Conservation (phyloP, 352 stramenopile species). For the Halophytophthora polymorphica region DNA sequence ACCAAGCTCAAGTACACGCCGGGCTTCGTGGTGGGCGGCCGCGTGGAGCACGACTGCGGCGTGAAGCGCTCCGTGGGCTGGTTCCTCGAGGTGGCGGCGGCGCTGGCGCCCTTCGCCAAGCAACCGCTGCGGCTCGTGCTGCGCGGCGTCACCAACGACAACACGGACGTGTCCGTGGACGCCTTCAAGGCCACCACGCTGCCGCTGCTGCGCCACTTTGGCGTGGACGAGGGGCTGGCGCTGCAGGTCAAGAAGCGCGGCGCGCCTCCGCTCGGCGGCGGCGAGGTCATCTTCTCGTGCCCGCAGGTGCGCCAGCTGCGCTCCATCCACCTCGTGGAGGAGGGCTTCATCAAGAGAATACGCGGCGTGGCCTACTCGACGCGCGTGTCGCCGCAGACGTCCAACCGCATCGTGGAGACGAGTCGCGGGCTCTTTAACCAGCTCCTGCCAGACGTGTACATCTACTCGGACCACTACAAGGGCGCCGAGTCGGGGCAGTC, state of each 20-base stretch:
- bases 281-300: constrained; percentile 92
- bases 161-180: constrained; percentile 91
- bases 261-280: constrained; percentile 75
- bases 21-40: constrained; percentile 94
- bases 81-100: constrained; percentile 98
- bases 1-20: constrained; percentile 96
- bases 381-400: constrained; percentile 95
- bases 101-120: constrained; percentile 97
- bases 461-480: constrained; percentile 99
- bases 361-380: constrained; percentile 95
- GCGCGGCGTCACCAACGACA: constrained; percentile 94
- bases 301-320: constrained; percentile 93
- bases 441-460: constrained; percentile 99
- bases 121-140: constrained; percentile 93
- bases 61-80: constrained; percentile 92
- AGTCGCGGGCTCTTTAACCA: constrained; percentile 96
- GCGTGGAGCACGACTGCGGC: constrained; percentile 95
- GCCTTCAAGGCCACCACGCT: constrained; percentile 93
- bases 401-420: constrained; percentile 97
- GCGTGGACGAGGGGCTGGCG: constrained; percentile 89
- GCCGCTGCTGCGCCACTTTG: constrained; percentile 95
- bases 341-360: constrained; percentile 98
- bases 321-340: constrained; percentile 94
- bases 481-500: constrained; percentile 84
- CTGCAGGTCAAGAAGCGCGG: constrained; percentile 91